Base-by-base conservation (phyloP, 2,329 filamentous ascomycete species). In the Beauveria asiatica region DNA sequence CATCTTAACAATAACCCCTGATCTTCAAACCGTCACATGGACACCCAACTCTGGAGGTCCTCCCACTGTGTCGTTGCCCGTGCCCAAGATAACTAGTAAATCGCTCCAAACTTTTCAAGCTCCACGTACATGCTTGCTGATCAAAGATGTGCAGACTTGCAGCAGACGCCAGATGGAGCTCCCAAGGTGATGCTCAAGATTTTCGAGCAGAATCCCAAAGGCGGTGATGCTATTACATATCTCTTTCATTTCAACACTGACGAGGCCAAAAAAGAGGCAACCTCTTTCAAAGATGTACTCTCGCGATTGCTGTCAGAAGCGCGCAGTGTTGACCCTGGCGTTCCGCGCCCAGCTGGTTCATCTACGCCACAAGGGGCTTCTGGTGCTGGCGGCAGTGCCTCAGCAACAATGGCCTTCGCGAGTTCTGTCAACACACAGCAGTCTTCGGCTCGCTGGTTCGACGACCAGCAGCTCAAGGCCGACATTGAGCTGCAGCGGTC, bases 161-260 rank as follows among this genome's bases (percentile, higher is more conserved):
- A 99, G 73, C 93, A 97, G 73, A 97, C 94, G 1, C 92, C 94
- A 13, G 90, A 91, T 62, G 86, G 81, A n/a, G 86, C 85, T 41
- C 79, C 91, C 19, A 97, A 96, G 79, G 92, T 96, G 57, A 96
- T 96, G 81, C 82, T 97, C 62, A 96, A 94, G 73, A 87, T 99
- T 59, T 90, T 97, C 67, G 88, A 88, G 63, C 88, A 92, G 70
- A 75, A 83, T 46, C 74, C 83, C 37, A 76, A 78, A 51, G 78
- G 78, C 27, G 72, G 78, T 30, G 83, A 87, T 54, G 77, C 89
- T 19, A 82, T 86, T 50, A 83, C 86, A 59, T 90, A 95, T 70
- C 84, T 93, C 53, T 97, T 99, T 73, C 87, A 89, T 64, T 97
- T 99, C 75, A 95, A 91, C 61, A 91, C 91, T 3, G 74, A 82